These are phyloP conservation scores for Trypanosoma vivax DNA, from an alignment of 208 protist genomes.

Conservation along the genomic window DNA sequence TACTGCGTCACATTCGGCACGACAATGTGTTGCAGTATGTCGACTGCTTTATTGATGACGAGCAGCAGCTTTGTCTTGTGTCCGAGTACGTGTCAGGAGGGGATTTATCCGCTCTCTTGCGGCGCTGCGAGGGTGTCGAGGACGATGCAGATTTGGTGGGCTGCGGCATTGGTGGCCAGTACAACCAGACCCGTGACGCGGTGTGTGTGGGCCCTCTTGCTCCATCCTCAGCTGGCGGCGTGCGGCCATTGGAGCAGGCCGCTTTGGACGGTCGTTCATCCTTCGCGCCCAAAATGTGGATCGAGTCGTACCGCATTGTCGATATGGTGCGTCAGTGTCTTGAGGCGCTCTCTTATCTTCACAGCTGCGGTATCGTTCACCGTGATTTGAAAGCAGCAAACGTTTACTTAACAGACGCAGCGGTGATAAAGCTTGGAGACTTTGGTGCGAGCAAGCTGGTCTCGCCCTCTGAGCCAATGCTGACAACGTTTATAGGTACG, in stretches of 20 bases:
- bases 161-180: neutral
- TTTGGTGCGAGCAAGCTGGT: conserved; percentile 87
- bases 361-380: conserved; percentile 78
- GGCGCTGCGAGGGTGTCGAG: neutral
- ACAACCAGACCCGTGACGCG: too few species aligned
- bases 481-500: conserved; percentile 84
- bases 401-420: conserved; percentile 67
- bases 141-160: neutral
- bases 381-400: conserved; percentile 92
- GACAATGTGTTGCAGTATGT: conserved; percentile 78
- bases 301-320: conserved; percentile 66
- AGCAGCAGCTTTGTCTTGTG: conserved; percentile 70
- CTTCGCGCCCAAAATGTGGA: conserved; percentile 15
- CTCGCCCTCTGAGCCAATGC: conserved; percentile 35
- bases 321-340: conserved; percentile 76
- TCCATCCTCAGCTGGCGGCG: too few species aligned
- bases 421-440: conserved; percentile 75
- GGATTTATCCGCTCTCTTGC: conserved; percentile 41
- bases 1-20: conserved; percentile 67
- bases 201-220: too few species aligned
- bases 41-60: conserved; percentile 76
- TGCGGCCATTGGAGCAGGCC: too few species aligned
- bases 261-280: too few species aligned
- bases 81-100: conserved; percentile 84
- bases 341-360: conserved; percentile 77